Evolutionary conservation across 768 basidiomycete genomes (phyloP).

Genomic region (Coprinopsis strossmayeri): DNA sequence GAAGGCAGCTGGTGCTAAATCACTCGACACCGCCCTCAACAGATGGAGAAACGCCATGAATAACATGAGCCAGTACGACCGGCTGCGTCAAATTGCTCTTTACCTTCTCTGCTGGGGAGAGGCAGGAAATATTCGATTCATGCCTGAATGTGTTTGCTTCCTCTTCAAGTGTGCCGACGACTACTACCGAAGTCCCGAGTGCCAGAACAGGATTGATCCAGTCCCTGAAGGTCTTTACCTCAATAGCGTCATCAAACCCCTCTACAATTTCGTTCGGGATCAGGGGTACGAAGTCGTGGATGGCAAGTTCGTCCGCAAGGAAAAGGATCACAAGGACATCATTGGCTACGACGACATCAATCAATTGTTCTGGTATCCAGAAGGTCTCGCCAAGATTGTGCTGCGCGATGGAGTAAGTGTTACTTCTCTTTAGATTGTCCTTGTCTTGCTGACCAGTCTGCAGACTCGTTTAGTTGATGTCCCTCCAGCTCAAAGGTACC

Average conservation of each 20-base stretch:
- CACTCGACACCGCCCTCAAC: slow-evolving; percentile 88
- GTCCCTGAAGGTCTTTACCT: slow-evolving; percentile 95
- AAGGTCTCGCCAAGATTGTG: slow-evolving; percentile 90
- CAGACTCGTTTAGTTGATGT: slow-evolving; percentile 90
- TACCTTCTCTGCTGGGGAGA: slow-evolving; percentile 98
- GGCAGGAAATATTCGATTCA: slow-evolving; percentile 94
- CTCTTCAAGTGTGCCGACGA: slow-evolving; percentile 99
- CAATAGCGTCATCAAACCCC: slow-evolving; percentile 83
- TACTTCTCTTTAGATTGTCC: slow-evolving; percentile 4
- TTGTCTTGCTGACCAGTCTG: background rate
- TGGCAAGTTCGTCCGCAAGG: slow-evolving; percentile 89
- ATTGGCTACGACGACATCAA: slow-evolving; percentile 99
- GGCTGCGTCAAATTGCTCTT: slow-evolving; percentile 92
- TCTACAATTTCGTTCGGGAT: slow-evolving; percentile 94
- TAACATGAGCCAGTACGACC: slow-evolving; percentile 98
- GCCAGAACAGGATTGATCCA: slow-evolving; percentile 89
- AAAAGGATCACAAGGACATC: slow-evolving; percentile 91
- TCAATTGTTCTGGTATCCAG: slow-evolving; percentile 99
- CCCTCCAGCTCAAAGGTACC: slow-evolving; percentile 87
- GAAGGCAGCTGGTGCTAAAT: slow-evolving; percentile 53
- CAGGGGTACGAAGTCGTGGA: slow-evolving; percentile 96
- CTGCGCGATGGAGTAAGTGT: slow-evolving; percentile 73
- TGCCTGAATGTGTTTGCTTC: slow-evolving; percentile 96
- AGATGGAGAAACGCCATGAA: slow-evolving; percentile 99
- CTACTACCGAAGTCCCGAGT: slow-evolving; percentile 97